A percentile compares a stretch with the other conserved stretches of the same genome.
Evolutionary conservation across 371 early-diverging fungal species (phyloP).

Genomic region (Blakeslea trispora): DNA sequence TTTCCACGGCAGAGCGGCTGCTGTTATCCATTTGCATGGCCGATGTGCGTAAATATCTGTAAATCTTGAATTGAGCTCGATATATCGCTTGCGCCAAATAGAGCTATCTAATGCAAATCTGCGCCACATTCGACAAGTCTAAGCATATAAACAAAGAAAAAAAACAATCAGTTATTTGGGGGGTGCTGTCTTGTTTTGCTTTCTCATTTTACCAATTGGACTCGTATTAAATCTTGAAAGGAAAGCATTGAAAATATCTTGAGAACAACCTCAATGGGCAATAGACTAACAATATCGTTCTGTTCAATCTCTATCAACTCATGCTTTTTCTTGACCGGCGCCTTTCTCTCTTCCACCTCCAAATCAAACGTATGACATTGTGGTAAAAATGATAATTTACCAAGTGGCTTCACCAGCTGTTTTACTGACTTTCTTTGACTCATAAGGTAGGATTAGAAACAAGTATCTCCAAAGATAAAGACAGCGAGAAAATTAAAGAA

Average conservation of each 20-base stretch:
- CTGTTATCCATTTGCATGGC: conserved; percentile 2
- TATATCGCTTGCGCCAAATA: conserved; percentile 37
- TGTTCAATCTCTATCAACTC: conserved; percentile 7
- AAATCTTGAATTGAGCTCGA: conserved; percentile 25
- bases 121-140: conserved; percentile 47
- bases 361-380: conserved; percentile 5
- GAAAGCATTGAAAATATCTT: conserved; percentile 34
- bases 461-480: too few species aligned
- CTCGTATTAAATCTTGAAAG: conserved; percentile 39
- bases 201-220: conserved; percentile 37
- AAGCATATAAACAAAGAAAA: neutral
- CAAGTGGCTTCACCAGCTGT: conserved; percentile 37
- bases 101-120: conserved; percentile 37
- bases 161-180: too few species aligned
- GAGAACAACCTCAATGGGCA: conserved; percentile 41
- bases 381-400: conserved; percentile 32
- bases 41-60: conserved; percentile 42
- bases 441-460: too few species aligned
- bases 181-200: neutral
- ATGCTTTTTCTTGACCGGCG: neutral
- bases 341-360: conserved; percentile 16
- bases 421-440: conserved; percentile 40
- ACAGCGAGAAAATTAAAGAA: too few species aligned
- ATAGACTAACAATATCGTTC: conserved; percentile 27
- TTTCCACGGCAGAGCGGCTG: conserved; percentile 30